phyloP scores from a whole-genome alignment of 2,329 filamentous ascomycete genomes.

The Colletotrichum gloeosporioides region DNA sequence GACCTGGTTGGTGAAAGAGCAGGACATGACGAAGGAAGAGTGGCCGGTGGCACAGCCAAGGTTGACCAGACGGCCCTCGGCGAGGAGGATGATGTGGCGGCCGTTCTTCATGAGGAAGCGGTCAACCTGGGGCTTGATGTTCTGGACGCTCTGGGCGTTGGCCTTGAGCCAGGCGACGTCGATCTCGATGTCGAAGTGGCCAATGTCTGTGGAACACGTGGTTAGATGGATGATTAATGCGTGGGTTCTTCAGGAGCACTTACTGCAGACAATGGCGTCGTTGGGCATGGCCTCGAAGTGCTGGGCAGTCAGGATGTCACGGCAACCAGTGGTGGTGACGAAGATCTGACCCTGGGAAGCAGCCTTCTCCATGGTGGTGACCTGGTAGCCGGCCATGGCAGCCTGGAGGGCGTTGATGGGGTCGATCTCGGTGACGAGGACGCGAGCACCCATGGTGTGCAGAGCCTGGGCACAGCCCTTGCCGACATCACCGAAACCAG shows the following conservation, averaged over 20 bases:
- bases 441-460: slow-evolving; percentile 95
- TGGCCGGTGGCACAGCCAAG: slow-evolving; percentile 98
- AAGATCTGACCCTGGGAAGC: slow-evolving; percentile 92
- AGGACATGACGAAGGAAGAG: slow-evolving; percentile 99
- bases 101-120: slow-evolving; percentile 94
- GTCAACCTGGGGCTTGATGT: slow-evolving; percentile 99
- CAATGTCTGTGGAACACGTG: slow-evolving; percentile 72
- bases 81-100: slow-evolving; percentile 97
- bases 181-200: slow-evolving; percentile 99
- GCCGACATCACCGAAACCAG: slow-evolving; percentile 98
- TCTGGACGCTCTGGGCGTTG: slow-evolving; percentile 90
- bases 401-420: slow-evolving; percentile 99
- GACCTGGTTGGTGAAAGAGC: slow-evolving; percentile 99
- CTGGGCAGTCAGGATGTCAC: slow-evolving; percentile 89
- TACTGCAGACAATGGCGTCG: slow-evolving; percentile 98
- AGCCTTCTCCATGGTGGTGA: slow-evolving; percentile 98
- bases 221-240: neutral
- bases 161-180: slow-evolving; percentile 99
- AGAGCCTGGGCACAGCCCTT: slow-evolving; percentile 98
- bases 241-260: slow-evolving; percentile 36
- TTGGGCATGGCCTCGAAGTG: slow-evolving; percentile 98
- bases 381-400: slow-evolving; percentile 95
- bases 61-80: slow-evolving; percentile 99
- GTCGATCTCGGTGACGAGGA: slow-evolving; percentile 95
- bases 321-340: slow-evolving; percentile 98